Evolutionary conservation across 2,329 filamentous ascomycete species (phyloP).

Genomic region (Thermothelomyces thermophilus): DNA sequence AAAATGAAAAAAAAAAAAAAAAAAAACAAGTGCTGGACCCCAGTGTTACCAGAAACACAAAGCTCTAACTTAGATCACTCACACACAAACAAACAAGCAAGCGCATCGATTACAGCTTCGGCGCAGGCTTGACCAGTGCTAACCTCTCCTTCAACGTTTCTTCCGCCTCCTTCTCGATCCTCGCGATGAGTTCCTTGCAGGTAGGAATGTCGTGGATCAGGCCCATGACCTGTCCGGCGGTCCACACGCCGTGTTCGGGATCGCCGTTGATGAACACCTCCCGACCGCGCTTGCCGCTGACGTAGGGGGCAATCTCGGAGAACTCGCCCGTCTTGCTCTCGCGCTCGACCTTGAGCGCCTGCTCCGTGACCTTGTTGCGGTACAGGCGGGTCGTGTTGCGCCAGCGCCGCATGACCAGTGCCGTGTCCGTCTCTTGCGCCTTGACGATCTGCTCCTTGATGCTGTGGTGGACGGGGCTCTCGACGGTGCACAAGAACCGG

Average conservation of each 20-base stretch:
- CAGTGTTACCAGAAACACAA: too few species aligned
- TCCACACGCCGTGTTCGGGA: slow-evolving; percentile 90
- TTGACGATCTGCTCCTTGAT: slow-evolving; percentile 91
- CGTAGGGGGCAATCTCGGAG: slow-evolving; percentile 74
- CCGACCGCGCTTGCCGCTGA: slow-evolving; percentile 84
- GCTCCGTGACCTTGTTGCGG: slow-evolving; percentile 78
- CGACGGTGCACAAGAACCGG: slow-evolving; percentile 91
- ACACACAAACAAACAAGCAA: too few species aligned
- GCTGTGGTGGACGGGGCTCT: slow-evolving; percentile 85
- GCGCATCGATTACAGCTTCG: slow-evolving; percentile 24
- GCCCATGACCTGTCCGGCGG: slow-evolving; percentile 90
- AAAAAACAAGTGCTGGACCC: too few species aligned
- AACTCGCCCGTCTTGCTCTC: slow-evolving; percentile 84
- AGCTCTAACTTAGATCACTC: too few species aligned
- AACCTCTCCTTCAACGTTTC: slow-evolving; percentile 51
- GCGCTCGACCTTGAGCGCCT: slow-evolving; percentile 75
- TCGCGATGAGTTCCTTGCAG: slow-evolving; percentile 59
- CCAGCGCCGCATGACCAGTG: slow-evolving; percentile 83
- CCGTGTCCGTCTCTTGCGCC: slow-evolving; percentile 84
- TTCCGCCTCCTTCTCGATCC: slow-evolving; percentile 73
- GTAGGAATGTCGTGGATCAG: slow-evolving; percentile 78
- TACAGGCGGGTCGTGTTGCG: slow-evolving; percentile 86
- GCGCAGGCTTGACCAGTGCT: slow-evolving; percentile 16
- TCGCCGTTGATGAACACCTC: slow-evolving; percentile 93
- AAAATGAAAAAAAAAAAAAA: too few species aligned